These are phyloP conservation scores for Ophiocordyceps australis DNA, from an alignment of 2,329 filamentous ascomycete genomes.

Conservation along the genomic window DNA sequence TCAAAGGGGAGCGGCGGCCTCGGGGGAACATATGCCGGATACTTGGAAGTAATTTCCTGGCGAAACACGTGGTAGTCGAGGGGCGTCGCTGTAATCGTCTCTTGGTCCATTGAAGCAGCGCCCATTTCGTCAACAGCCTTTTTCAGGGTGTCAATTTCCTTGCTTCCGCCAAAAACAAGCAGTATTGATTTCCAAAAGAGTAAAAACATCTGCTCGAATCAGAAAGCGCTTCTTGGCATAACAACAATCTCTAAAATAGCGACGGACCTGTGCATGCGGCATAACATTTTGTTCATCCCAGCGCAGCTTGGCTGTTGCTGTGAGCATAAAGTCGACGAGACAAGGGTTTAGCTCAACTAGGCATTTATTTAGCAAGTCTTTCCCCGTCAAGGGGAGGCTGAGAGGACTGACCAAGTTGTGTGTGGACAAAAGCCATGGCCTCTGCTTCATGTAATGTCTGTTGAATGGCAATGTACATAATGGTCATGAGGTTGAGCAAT, in stretches of 20 bases:
- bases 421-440: slow-evolving; percentile 25
- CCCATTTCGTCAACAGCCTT: slow-evolving; percentile 44
- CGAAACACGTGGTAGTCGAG: slow-evolving; percentile 93
- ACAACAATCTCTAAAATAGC: no score
- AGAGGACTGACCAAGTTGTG: slow-evolving; percentile 28
- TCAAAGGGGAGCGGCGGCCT: slow-evolving; percentile 70
- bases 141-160: slow-evolving; percentile 59
- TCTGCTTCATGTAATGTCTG: slow-evolving; percentile 31
- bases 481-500: slow-evolving; percentile 43
- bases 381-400: background rate
- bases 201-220: slow-evolving; percentile 43
- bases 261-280: slow-evolving; percentile 43
- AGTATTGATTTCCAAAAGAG: slow-evolving; percentile 86
- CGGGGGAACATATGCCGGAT: slow-evolving; percentile 88
- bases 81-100: slow-evolving; percentile 81
- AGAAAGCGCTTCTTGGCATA: slow-evolving; percentile 3
- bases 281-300: slow-evolving; percentile 51
- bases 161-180: slow-evolving; percentile 64
- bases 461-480: slow-evolving; percentile 43
- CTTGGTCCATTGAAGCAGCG: slow-evolving; percentile 44
- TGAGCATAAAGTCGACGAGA: slow-evolving; percentile 54
- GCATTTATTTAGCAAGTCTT: background rate
- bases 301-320: slow-evolving; percentile 47
- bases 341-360: slow-evolving; percentile 44
- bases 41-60: slow-evolving; percentile 94